Base-by-base conservation (phyloP, 495 filamentous ascomycete species). In the Aspergillus baeticus region DNA sequence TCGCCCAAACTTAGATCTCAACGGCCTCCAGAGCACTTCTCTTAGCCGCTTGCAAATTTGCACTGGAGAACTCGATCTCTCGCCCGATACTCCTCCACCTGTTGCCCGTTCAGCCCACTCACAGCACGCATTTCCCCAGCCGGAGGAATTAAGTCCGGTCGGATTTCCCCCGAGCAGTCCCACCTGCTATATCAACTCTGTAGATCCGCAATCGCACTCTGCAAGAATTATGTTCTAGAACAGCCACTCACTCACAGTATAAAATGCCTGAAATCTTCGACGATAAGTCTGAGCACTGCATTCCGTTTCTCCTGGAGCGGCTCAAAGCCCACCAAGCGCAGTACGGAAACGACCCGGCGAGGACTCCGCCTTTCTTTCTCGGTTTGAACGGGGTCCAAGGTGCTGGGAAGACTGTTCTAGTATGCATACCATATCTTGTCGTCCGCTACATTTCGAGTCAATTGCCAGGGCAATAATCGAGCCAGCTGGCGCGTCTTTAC, bases 341-440 rank as follows among this genome's bases (percentile, higher is more conserved):
- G 45, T 63, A 71, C 57, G 62, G 69, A 22, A 47, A 66, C 60
- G 48, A 69, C 43, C 54, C 62, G 49, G 61, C 65, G 45, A 69
- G 75, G 51, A 67, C 77, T 54, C 76, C 80, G 44, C 81, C 82
- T 29, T 80, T 86, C 65, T 83, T 86, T 66, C 66, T 87, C 17
- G 83, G 83, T 14, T 60, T 87, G 46, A 86, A 86, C 61, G 84
- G 78, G 38, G 75, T 95, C 14, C 92, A 96, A 69, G 92, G 92
- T 44, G 89, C 87, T 42, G 93, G 93, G 37, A 98, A 98, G 73
- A 93, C 92, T 1, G 92, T 92, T 3, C 78, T 97, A 61, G 92
- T 86, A 69, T 63, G 73, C 34, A 6, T 3, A 14, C 10, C 2
- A 15, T 14, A 5, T 17, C 11, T 10, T 6, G 4, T 22, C 10